A percentile compares a stretch with the other conserved stretches of the same genome.
Conservation (phyloP, 2,329 filamentous ascomycete genomes). For the Neofusicoccum parvum region DNA sequence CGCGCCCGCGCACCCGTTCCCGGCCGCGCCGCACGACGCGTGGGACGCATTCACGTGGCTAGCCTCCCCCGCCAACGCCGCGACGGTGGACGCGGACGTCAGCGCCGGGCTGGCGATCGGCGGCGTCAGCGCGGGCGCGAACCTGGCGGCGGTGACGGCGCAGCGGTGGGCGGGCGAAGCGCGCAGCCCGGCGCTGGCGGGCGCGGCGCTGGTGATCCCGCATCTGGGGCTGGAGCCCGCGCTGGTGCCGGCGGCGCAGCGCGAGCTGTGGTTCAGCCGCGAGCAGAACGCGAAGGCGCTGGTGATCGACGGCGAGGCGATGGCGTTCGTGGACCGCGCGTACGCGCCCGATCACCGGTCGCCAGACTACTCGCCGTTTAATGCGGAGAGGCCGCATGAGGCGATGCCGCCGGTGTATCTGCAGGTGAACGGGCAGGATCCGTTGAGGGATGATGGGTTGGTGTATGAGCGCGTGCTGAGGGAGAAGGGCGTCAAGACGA, state of each 20-base stretch:
- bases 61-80: neutral
- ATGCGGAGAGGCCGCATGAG: neutral
- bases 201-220: neutral
- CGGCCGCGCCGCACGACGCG: neutral
- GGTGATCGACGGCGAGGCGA: neutral
- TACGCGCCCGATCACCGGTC: neutral
- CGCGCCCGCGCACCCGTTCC: neutral
- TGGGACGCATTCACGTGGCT: constrained; percentile 35
- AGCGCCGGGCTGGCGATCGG: neutral
- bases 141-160: neutral
- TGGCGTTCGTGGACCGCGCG: neutral
- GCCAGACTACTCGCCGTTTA: neutral
- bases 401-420: constrained; percentile 22
- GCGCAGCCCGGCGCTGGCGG: neutral
- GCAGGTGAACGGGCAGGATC: constrained; percentile 23
- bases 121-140: constrained; percentile 2
- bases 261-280: constrained; percentile 1
- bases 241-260: neutral
- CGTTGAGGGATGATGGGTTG: constrained; percentile 22
- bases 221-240: neutral
- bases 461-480: constrained; percentile 22
- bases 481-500: constrained; percentile 22
- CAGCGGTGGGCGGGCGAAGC: neutral
- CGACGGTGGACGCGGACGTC: neutral
- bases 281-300: constrained; percentile 1